Evolutionary conservation across 2,329 filamentous ascomycete species (phyloP).

Genomic region (Emergomyces africanus): DNA sequence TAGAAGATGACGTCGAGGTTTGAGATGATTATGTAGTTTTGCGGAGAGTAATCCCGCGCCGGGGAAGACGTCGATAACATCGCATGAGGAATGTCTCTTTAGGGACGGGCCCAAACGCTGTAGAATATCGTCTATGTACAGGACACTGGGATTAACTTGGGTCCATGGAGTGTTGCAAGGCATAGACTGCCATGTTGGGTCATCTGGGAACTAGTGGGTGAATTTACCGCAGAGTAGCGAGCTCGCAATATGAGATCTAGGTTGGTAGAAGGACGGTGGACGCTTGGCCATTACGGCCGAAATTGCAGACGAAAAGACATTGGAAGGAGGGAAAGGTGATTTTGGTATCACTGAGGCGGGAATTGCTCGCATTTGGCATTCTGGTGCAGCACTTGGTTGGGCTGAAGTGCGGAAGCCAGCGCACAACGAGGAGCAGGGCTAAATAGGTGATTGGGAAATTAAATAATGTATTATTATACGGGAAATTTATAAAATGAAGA

Average conservation of each 20-base stretch:
- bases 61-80: conserved; percentile 78
- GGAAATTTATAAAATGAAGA: neutral
- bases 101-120: conserved; percentile 57
- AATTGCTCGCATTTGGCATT: neutral
- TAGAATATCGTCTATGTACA: conserved; percentile 49
- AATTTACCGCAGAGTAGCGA: conserved; percentile 24
- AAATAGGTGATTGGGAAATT: neutral
- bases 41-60: conserved; percentile 66
- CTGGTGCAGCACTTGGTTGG: too few species aligned
- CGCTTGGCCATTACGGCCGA: conserved; percentile 3
- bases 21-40: conserved; percentile 59
- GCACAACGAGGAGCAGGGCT: neutral
- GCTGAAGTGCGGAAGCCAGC: neutral
- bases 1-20: conserved; percentile 71
- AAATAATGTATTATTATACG: neutral
- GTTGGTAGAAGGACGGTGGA: conserved; percentile 13
- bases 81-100: conserved; percentile 59
- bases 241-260: conserved; percentile 17
- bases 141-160: neutral
- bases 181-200: neutral
- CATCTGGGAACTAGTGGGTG: neutral
- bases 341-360: neutral
- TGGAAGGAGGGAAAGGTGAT: conserved; percentile 5
- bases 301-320: conserved; percentile 15
- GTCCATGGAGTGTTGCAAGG: neutral